Conservation (phyloP, 108 stramenopile genomes). For the Halocafeteria seosinensis region DNA sequence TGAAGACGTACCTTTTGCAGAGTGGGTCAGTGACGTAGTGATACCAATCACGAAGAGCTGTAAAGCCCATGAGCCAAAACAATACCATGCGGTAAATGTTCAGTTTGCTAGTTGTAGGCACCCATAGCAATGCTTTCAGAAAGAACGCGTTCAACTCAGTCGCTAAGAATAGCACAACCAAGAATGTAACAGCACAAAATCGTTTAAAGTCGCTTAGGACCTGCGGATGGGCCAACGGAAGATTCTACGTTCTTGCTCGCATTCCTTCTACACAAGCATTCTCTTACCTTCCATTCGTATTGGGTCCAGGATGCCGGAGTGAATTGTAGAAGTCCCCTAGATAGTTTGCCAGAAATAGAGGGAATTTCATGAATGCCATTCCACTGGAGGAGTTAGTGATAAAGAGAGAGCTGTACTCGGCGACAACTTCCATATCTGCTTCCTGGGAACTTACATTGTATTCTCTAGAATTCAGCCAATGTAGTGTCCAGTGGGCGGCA, state of each 20-base stretch:
- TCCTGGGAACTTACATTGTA: too few species aligned
- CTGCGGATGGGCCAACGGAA: too few species aligned
- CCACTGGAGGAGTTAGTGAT: too few species aligned
- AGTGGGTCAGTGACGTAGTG: neutral
- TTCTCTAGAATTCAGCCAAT: neutral
- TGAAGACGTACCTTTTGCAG: too few species aligned
- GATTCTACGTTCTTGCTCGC: too few species aligned
- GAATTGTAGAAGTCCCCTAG: constrained; percentile 5
- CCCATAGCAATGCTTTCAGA: constrained; percentile 2
- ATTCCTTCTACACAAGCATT: too few species aligned
- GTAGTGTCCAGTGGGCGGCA: neutral
- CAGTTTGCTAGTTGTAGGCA: constrained; percentile 4
- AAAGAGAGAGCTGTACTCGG: too few species aligned
- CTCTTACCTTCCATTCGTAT: neutral
- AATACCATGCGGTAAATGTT: constrained; percentile 5
- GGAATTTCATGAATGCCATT: neutral
- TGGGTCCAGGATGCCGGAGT: neutral
- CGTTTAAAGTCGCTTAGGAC: neutral
- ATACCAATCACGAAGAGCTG: neutral
- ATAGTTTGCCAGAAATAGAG: neutral
- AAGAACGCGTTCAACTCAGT: constrained; percentile 15
- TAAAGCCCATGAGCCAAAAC: constrained; percentile 1
- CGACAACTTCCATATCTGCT: too few species aligned
- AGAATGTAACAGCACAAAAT: neutral
- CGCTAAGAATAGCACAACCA: neutral